Conservation (phyloP, 768 basidiomycete genomes). For the Serendipita indica region DNA sequence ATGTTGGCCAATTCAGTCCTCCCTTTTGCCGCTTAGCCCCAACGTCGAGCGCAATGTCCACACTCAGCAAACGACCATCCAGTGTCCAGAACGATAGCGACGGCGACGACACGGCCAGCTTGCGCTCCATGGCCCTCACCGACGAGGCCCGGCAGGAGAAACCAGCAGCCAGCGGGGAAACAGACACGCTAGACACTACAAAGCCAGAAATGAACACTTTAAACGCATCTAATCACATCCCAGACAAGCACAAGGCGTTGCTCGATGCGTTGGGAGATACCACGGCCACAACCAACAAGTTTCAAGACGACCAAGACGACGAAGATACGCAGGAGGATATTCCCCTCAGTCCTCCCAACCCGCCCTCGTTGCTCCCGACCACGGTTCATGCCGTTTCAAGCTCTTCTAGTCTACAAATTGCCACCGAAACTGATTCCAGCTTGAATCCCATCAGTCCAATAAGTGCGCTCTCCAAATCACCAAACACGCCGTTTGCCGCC, state of each 20-base stretch:
- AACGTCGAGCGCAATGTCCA: not conserved
- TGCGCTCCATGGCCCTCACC: conserved; percentile 7
- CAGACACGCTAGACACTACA: not conserved
- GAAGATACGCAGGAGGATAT: not conserved
- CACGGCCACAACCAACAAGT: not conserved
- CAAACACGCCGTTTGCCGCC: not conserved
- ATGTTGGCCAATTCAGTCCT: not conserved
- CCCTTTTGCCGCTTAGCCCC: not conserved
- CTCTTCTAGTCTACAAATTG: too few relatives aligned
- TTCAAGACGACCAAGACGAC: not conserved
- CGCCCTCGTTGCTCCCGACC: too few relatives aligned
- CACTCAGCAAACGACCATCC: not conserved
- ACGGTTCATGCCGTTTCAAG: too few relatives aligned
- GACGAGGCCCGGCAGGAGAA: not conserved
- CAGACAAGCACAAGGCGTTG: not conserved
- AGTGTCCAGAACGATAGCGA: not conserved
- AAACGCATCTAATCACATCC: too few relatives aligned
- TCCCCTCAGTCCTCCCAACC: not conserved
- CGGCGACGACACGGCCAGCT: not conserved
- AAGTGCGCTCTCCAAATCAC: not conserved
- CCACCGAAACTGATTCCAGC: not conserved
- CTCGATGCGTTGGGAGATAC: not conserved
- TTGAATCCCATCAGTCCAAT: not conserved
- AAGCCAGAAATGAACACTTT: not conserved
- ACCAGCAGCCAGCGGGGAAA: not conserved